phyloP scores from a whole-genome alignment of 805 yeast species.

The Ogataea pini region DNA sequence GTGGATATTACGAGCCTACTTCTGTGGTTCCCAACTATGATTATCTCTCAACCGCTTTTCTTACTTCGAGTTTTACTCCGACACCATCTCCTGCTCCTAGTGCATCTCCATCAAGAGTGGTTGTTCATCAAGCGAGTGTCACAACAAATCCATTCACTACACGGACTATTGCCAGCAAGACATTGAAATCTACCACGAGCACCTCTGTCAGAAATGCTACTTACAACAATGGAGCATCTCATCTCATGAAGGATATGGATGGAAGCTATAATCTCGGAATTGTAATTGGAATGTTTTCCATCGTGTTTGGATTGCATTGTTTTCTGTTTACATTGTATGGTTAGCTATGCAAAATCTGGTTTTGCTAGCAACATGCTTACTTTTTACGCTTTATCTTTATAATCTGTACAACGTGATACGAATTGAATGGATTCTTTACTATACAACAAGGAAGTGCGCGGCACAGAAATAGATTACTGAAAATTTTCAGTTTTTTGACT shows the following conservation, averaged over 20 bases:
- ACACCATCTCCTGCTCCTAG: not conserved
- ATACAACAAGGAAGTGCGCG: slow-evolving; percentile 3
- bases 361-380: not conserved
- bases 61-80: not conserved
- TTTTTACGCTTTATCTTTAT: not conserved
- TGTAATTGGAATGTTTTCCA: slow-evolving; percentile 17
- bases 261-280: slow-evolving; percentile 10
- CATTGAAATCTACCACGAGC: not conserved
- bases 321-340: slow-evolving; percentile 11
- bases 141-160: not conserved
- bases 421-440: not conserved
- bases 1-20: slow-evolving; percentile 14
- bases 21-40: not conserved
- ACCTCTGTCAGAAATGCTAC: slow-evolving; percentile 10
- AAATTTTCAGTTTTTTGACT: slow-evolving; percentile 1
- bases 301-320: slow-evolving; percentile 16
- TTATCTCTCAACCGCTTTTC: slow-evolving; percentile 1
- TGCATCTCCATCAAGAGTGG: not conserved
- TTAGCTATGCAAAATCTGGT: not conserved
- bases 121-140: not conserved
- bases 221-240: slow-evolving; percentile 13
- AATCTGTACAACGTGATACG: not conserved
- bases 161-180: not conserved
- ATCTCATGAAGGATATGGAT: not conserved
- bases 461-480: slow-evolving; percentile 2